A percentile compares a stretch with the other conserved stretches of the same genome.
These are phyloP conservation scores for Vaccinium darrowii DNA, from an alignment of 148 eudicot genomes.

Conservation along the genomic window DNA sequence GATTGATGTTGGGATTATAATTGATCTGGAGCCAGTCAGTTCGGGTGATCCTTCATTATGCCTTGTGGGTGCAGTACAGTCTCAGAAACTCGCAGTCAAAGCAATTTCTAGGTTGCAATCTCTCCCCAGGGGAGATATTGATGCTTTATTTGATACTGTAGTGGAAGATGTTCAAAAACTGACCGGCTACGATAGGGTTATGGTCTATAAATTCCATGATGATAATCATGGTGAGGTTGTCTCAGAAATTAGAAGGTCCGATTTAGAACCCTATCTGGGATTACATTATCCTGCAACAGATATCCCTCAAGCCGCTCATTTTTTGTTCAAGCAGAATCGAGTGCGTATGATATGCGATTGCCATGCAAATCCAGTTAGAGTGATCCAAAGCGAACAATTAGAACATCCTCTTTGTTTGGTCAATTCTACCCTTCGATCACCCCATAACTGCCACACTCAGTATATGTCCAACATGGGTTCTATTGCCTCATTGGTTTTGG, in stretches of 20 bases:
- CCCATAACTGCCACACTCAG: constrained; percentile 33
- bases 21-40: constrained; percentile 45
- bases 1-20: constrained; percentile 42
- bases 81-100: constrained; percentile 39
- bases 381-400: constrained; percentile 29
- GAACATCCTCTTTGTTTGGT: constrained; percentile 37
- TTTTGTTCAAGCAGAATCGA: constrained; percentile 43
- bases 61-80: constrained; percentile 32
- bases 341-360: constrained; percentile 42
- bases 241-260: constrained; percentile 36
- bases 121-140: constrained; percentile 39
- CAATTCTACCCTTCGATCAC: constrained; percentile 44
- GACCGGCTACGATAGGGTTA: constrained; percentile 45
- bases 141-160: constrained; percentile 37
- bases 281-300: constrained; percentile 48
- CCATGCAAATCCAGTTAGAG: constrained; percentile 27
- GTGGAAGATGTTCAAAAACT: constrained; percentile 41
- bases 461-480: constrained; percentile 48
- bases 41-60: constrained; percentile 27
- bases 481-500: constrained; percentile 39
- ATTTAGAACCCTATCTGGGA: constrained; percentile 42
- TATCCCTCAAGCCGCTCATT: constrained; percentile 46
- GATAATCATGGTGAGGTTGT: constrained; percentile 51
- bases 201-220: constrained; percentile 47
- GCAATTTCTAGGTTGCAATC: constrained; percentile 42